Conservation (phyloP, 805 yeast species). For the Saccharomycopsis sp. region DNA sequence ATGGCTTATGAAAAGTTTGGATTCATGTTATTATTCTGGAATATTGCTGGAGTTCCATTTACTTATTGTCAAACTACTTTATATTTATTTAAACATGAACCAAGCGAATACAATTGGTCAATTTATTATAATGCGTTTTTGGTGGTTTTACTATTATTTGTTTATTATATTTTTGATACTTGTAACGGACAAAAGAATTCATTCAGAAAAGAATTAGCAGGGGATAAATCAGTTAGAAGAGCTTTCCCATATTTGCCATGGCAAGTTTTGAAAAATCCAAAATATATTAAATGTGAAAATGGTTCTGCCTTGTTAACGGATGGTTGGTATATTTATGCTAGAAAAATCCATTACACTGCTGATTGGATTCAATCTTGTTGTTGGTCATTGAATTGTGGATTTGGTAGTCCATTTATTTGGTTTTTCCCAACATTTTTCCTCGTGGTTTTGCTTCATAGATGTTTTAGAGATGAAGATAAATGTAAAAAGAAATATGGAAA, state of each 20-base stretch:
- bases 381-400: slow-evolving; percentile 91
- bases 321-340: slow-evolving; percentile 91
- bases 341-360: slow-evolving; percentile 92
- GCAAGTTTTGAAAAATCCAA: slow-evolving; percentile 74
- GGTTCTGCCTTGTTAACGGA: slow-evolving; percentile 82
- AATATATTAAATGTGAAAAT: slow-evolving; percentile 70
- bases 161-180: slow-evolving; percentile 91
- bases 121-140: slow-evolving; percentile 45
- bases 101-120: slow-evolving; percentile 72
- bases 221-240: slow-evolving; percentile 66
- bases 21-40: slow-evolving; percentile 98
- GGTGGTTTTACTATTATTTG: slow-evolving; percentile 45
- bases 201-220: slow-evolving; percentile 76
- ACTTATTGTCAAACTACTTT: slow-evolving; percentile 93
- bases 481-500: slow-evolving; percentile 83
- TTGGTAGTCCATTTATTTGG: slow-evolving; percentile 85
- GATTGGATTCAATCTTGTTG: slow-evolving; percentile 80
- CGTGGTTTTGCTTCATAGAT: slow-evolving; percentile 79
- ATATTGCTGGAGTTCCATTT: slow-evolving; percentile 97
- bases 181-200: slow-evolving; percentile 91
- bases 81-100: slow-evolving; percentile 73
- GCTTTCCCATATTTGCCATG: slow-evolving; percentile 91
- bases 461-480: slow-evolving; percentile 76
- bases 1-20: slow-evolving; percentile 99
- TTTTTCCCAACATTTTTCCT: slow-evolving; percentile 91